Evolutionary conservation across 2,329 filamentous ascomycete species (phyloP), one percentile per base, ranked within the genome.

Genomic region (Colletotrichum costaricense): DNA sequence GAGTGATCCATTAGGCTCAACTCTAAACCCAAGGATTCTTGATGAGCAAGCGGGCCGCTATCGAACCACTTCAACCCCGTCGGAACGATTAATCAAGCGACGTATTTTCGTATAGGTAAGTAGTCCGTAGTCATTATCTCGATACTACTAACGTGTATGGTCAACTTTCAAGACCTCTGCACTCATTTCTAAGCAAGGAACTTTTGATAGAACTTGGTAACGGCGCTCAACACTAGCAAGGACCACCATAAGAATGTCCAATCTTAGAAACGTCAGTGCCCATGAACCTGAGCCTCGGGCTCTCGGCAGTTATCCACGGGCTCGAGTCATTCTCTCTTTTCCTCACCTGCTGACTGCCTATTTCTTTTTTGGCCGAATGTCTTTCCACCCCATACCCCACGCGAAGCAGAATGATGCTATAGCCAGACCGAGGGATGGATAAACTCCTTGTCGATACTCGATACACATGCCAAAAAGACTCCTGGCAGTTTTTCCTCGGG

Each of bases 371-470:
- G 84, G 82, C 54, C 85, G 82, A 35, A 88, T 79, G 73, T 85
- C 83, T 24, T 82, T 83, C 81, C 84, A 87, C 1, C 87, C 87
- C 76, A 88, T 81, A 0, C 85, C 86, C 76, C 82, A 85, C 1
- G 81, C 78, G 6, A 81, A 79, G 2, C 84, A 35, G 24, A 87
- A 82, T 67, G 78, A 76, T 6, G 66, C 76, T 33, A 76, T 77
- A 4, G 79, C 77, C 16, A 81, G 68, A 0, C 79, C 83, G 1
- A 81, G 77, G 12, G 81, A 79, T 24, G 78, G 73, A 55, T 78
- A 78, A 82, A 82, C 0, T 78, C 78, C 6, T 74, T 72, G 26
- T 77, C 73, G 0, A 84, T 77, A 9, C 81, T 80, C 14, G 80
- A 79, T 2, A 81, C 78, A 71, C 88, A 88, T 1, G 85, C 83